Conservation (phyloP, 2,329 filamentous ascomycete genomes). For the Talaromyces albobiverticillius region DNA sequence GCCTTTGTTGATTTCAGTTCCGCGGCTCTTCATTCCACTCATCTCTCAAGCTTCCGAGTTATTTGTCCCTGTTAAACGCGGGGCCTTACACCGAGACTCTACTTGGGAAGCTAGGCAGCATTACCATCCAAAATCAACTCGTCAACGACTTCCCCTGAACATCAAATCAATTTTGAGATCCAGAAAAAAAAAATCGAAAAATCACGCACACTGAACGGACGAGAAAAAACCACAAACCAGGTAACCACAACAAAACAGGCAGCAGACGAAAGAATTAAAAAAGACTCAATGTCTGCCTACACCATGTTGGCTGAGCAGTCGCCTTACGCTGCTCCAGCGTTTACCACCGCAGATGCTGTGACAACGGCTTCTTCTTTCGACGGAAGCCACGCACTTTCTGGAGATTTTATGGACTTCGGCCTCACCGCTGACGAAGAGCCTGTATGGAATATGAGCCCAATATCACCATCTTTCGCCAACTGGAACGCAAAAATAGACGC, state of each 20-base stretch:
- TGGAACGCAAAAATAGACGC: constrained; percentile 28
- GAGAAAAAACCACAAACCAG: background rate
- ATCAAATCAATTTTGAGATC: background rate
- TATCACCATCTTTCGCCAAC: constrained; percentile 24
- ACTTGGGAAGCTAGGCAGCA: background rate
- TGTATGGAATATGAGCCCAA: constrained; percentile 29
- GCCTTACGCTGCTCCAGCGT: constrained; percentile 16
- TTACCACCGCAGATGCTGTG: constrained; percentile 17
- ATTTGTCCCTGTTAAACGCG: background rate
- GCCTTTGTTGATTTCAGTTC: constrained; percentile 3
- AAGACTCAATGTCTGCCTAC: constrained; percentile 19
- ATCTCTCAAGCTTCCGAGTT: background rate
- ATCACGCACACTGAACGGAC: background rate
- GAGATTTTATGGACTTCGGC: constrained; percentile 28
- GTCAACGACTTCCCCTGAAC: constrained; percentile 11
- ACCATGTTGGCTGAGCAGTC: constrained; percentile 22
- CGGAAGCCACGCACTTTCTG: constrained; percentile 20
- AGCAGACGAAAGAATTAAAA: background rate
- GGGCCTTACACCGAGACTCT: constrained; percentile 6
- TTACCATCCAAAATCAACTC: constrained; percentile 1
- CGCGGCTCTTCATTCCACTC: background rate
- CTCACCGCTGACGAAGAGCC: constrained; percentile 29
- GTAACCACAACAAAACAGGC: background rate
- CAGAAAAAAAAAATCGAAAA: background rate
- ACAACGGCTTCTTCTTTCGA: constrained; percentile 19